These are phyloP conservation scores for Termitomyces sp. DNA, from an alignment of 768 basidiomycete genomes.

Conservation along the genomic window DNA sequence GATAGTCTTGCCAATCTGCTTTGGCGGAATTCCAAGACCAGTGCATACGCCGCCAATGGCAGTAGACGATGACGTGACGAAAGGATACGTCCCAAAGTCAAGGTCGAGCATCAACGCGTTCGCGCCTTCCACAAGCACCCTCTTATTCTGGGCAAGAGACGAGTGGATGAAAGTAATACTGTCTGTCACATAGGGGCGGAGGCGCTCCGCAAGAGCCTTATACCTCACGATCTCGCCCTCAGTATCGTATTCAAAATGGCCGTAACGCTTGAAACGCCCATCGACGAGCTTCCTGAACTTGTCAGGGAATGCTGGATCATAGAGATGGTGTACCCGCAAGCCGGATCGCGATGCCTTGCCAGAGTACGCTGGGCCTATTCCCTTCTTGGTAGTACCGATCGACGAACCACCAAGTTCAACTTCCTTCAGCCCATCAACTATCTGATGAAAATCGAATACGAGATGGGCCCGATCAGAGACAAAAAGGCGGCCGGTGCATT, in stretches of 20 bases:
- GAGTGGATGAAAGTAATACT: conserved; percentile 81
- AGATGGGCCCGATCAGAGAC: conserved; percentile 96
- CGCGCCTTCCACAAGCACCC: conserved; percentile 91
- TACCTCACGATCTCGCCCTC: conserved; percentile 93
- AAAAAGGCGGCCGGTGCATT: conserved; percentile 80
- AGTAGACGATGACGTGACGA: conserved; percentile 92
- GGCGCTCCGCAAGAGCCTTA: conserved; percentile 78
- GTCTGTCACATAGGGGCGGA: conserved; percentile 88
- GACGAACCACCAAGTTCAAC: conserved; percentile 91
- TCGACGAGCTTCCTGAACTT: conserved; percentile 97
- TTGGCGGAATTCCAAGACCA: conserved; percentile 94
- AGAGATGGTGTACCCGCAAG: conserved; percentile 93
- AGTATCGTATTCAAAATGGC: conserved; percentile 96
- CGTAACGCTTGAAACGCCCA: conserved; percentile 96
- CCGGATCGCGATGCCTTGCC: conserved; percentile 96
- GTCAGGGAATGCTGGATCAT: conserved; percentile 78
- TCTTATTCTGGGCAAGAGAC: conserved; percentile 70
- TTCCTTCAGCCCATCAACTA: conserved; percentile 97
- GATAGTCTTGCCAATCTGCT: conserved; percentile 76
- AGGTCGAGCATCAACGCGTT: conserved; percentile 98
- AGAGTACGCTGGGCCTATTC: conserved; percentile 98
- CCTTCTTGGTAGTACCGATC: conserved; percentile 98
- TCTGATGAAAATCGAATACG: conserved; percentile 99
- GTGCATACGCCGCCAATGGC: conserved; percentile 95
- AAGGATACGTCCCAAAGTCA: conserved; percentile 98